These are phyloP conservation scores for Synchytrium microbalum DNA, from an alignment of 371 early-diverging fungal species.

Conservation along the genomic window DNA sequence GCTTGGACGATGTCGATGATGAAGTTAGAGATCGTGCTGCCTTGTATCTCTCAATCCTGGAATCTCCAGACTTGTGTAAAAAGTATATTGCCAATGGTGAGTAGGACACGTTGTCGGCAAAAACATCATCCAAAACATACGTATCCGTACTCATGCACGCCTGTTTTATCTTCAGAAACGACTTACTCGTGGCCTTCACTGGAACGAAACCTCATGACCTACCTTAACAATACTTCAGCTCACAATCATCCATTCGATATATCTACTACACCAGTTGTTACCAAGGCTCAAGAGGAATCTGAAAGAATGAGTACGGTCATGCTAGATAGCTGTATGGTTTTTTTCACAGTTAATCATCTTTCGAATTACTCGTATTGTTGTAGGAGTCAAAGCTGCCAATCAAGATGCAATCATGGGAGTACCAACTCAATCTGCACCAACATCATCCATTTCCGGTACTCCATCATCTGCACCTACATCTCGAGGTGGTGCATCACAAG, in stretches of 20 bases:
- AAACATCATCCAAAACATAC: too few relatives aligned
- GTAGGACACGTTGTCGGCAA: too few relatives aligned
- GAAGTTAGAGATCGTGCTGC: constrained; percentile 97
- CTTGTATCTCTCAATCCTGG: constrained; percentile 74
- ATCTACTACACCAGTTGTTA: constrained; percentile 66
- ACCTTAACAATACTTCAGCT: constrained; percentile 58
- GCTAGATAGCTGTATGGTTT: not conserved
- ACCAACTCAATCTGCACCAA: constrained; percentile 15
- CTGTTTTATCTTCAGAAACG: constrained; percentile 43
- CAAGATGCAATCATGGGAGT: constrained; percentile 7
- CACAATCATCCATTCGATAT: constrained; percentile 70
- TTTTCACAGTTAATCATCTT: not conserved
- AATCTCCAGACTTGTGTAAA: constrained; percentile 40
- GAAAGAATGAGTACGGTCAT: constrained; percentile 32
- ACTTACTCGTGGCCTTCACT: constrained; percentile 79
- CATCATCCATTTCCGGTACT: constrained; percentile 18
- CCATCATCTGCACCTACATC: constrained; percentile 30
- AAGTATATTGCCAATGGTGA: constrained; percentile 37
- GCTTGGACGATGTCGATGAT: constrained; percentile 94
- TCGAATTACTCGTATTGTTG: not conserved
- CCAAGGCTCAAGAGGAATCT: constrained; percentile 67
- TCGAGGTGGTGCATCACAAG: constrained; percentile 23
- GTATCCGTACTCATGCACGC: too few relatives aligned
- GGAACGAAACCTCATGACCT: constrained; percentile 76
- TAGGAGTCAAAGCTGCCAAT: constrained; percentile 13